Percentiles rank a stretch among this genome's conserved stretches.
phyloP scores from a whole-genome alignment of 805 yeast genomes.

The Wickerhamiella occidentalis region DNA sequence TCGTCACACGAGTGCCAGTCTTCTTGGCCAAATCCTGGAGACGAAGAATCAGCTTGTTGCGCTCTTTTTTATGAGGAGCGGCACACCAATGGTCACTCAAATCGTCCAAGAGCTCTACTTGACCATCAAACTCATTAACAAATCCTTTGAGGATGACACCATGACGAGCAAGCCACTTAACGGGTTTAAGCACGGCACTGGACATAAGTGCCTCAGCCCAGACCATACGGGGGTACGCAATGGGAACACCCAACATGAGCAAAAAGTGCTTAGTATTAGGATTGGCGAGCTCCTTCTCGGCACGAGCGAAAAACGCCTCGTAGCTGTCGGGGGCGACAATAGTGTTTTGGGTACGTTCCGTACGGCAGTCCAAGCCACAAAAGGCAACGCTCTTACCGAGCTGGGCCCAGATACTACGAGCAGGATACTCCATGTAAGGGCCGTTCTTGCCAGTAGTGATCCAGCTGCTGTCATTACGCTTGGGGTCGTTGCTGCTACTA shows the following conservation, averaged over 20 bases:
- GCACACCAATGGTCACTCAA: slow-evolving; percentile 97
- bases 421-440: slow-evolving; percentile 52
- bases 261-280: slow-evolving; percentile 60
- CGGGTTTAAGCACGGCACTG: slow-evolving; percentile 42
- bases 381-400: slow-evolving; percentile 64
- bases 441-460: slow-evolving; percentile 47
- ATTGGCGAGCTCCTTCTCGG: slow-evolving; percentile 43
- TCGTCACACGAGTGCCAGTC: slow-evolving; percentile 62
- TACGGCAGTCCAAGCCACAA: slow-evolving; percentile 82
- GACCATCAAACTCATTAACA: slow-evolving; percentile 86
- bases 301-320: slow-evolving; percentile 44
- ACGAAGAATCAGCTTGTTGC: slow-evolving; percentile 53
- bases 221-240: slow-evolving; percentile 85
- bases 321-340: slow-evolving; percentile 49
- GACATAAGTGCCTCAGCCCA: slow-evolving; percentile 73
- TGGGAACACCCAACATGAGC: slow-evolving; percentile 86
- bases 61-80: slow-evolving; percentile 68
- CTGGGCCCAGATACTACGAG: slow-evolving; percentile 59
- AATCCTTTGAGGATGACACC: slow-evolving; percentile 50
- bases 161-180: slow-evolving; percentile 38
- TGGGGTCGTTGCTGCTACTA: slow-evolving; percentile 33
- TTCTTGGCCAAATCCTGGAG: slow-evolving; percentile 55
- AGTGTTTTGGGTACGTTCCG: slow-evolving; percentile 61
- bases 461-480: slow-evolving; percentile 44
- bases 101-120: slow-evolving; percentile 83